Evolutionary conservation across 768 basidiomycete species (phyloP).

Genomic region (Asterophora lycoperdoides): DNA sequence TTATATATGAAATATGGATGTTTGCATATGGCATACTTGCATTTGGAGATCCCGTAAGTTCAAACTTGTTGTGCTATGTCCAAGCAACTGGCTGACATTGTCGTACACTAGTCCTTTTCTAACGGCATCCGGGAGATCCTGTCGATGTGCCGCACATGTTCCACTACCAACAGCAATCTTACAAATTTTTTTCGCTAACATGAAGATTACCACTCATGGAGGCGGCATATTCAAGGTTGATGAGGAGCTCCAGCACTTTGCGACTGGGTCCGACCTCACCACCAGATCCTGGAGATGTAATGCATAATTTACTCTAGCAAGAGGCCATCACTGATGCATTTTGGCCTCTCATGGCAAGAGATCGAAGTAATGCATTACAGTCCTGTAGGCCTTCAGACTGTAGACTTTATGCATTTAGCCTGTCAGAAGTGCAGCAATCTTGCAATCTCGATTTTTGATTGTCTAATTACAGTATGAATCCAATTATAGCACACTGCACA

Average conservation of each 20-base stretch:
- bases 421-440: no score
- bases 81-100: background rate
- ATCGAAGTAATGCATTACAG: no score
- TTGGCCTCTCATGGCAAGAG: no score
- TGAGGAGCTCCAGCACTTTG: background rate
- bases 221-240: background rate
- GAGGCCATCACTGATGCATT: no score
- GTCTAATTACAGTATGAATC: no score
- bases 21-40: slow-evolving; percentile 10
- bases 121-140: background rate
- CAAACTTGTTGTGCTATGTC: background rate
- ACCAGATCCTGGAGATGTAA: no score
- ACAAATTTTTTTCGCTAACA: background rate
- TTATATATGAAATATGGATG: slow-evolving; percentile 4
- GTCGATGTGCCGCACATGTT: background rate
- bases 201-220: background rate
- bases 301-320: no score
- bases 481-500: no score
- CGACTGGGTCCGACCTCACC: background rate
- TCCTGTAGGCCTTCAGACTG: no score
- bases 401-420: no score
- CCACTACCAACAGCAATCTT: background rate
- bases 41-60: slow-evolving; percentile 5
- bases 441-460: no score
- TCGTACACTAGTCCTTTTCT: background rate